Base-by-base conservation (phyloP, 345 rosid genomes). In the Luvunga scandens region DNA sequence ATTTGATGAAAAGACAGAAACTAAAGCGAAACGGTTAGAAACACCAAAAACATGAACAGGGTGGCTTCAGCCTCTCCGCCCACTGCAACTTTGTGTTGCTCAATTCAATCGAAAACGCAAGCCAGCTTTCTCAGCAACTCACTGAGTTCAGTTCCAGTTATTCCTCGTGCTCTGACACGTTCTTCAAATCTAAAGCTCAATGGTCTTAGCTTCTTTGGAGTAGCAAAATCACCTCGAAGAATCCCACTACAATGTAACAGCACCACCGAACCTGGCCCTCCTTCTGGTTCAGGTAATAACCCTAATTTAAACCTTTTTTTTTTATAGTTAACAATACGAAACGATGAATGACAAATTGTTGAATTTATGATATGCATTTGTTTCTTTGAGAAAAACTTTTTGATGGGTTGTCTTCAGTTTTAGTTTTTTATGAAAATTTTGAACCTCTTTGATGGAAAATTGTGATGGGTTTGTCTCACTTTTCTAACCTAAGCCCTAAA, bases 241-340 rank as follows among this genome's bases (percentile, higher is more conserved):
- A 74, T 71, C 60, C 28, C 18, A 30, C 59, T 86, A 33, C 82
- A 24, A 27, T 84, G 88, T 68, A 81, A 72, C 71, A 79, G 84
- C 83, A 83, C 81, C 83, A 71, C 81, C 16, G 7, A 75, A 31
- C 80, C 86, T 8, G 80, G 86, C 36, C 76, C 80, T 59, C 71
- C 85, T 69, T 22, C n/a, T 48, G 73, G 78, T 82, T 78, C 88
- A 70, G 88, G 89, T 90, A 30, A 67, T 59, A 69, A 34, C 25
- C 50, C 63, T 30, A 42, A 39, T 10, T 66, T 53, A 2, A 36
- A 66, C 3, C 12, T 27, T 24, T 36, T 61, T 31, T 5, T 3
- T 9, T 18, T 28, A 6, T 7, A 5, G 25, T 53, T 28, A 8
- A 48, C 33, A 42, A 53, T 16, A 2, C n/a, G 38, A 21, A 33